A percentile compares a stretch with the other conserved stretches of the same genome.
Conservation (phyloP, 345 rosid species). For the Eutrema yunnanense region DNA sequence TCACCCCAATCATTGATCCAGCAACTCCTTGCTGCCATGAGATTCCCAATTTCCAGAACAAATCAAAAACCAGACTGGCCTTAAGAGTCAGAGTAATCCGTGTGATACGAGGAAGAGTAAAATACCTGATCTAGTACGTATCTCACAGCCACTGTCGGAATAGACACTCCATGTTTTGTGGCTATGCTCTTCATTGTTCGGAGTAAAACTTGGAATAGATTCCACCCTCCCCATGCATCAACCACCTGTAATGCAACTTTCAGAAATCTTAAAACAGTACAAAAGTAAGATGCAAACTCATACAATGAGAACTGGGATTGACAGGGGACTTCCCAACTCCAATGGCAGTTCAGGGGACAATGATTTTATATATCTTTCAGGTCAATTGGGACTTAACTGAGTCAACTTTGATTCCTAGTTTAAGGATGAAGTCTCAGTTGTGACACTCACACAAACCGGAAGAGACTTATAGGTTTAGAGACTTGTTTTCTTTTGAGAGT, state of each 20-base stretch:
- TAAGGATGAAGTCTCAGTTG: no score
- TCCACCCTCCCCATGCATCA: slow-evolving; percentile 99
- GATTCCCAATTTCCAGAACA: neutral
- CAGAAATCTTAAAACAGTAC: neutral
- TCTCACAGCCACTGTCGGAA: slow-evolving; percentile 84
- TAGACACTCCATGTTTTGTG: slow-evolving; percentile 76
- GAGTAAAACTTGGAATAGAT: slow-evolving; percentile 71
- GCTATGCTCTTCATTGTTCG: slow-evolving; percentile 61
- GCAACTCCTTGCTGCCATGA: slow-evolving; percentile 67
- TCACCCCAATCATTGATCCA: slow-evolving; percentile 93
- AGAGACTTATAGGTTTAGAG: no score
- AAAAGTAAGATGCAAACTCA: neutral
- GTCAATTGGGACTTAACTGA: no score
- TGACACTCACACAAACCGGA: no score
- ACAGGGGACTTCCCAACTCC: no score
- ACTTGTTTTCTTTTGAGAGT: no score
- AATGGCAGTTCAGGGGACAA: no score
- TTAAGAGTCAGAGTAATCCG: neutral
- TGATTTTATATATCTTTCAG: no score
- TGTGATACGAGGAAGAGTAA: neutral
- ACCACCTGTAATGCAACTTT: slow-evolving; percentile 53
- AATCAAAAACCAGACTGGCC: neutral
- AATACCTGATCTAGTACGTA: slow-evolving; percentile 78
- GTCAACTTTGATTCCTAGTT: no score
- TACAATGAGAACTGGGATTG: neutral